These are phyloP conservation scores for Ilyonectria sp. DNA, from an alignment of 2,329 filamentous ascomycete genomes.

Conservation along the genomic window DNA sequence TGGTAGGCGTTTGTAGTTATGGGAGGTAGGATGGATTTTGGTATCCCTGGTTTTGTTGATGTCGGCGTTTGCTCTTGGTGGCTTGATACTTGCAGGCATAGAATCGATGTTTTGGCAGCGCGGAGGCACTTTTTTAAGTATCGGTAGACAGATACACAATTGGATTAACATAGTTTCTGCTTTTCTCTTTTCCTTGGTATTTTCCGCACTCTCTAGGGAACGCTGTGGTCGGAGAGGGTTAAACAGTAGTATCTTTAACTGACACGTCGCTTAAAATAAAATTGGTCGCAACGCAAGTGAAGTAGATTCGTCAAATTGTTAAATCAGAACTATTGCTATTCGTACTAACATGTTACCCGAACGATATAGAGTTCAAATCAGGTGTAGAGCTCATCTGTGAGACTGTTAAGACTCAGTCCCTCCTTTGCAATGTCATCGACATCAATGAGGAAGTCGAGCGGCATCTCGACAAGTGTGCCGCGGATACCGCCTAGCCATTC, in stretches of 20 bases:
- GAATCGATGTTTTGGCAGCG: background rate
- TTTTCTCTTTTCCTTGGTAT: background rate
- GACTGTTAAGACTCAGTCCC: constrained; percentile 79
- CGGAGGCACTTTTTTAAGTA: background rate
- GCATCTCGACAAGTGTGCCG: constrained; percentile 90
- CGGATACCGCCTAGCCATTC: constrained; percentile 76
- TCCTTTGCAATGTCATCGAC: constrained; percentile 88
- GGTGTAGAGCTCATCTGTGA: constrained; percentile 83
- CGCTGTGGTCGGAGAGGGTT: too few relatives aligned
- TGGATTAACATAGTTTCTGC: background rate
- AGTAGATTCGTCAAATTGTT: too few relatives aligned
- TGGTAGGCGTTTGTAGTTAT: background rate
- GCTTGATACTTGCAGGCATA: background rate
- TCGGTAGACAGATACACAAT: background rate
- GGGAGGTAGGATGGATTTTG: background rate
- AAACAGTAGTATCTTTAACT: too few relatives aligned
- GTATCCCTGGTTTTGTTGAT: background rate
- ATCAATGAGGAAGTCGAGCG: constrained; percentile 86
- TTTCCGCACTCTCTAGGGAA: background rate
- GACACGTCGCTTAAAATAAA: too few relatives aligned
- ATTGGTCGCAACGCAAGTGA: too few relatives aligned
- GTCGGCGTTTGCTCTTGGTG: background rate
- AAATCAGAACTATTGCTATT: too few relatives aligned
- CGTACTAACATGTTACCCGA: too few relatives aligned
- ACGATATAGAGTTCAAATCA: constrained; percentile 36